Percentiles rank a stretch among this genome's conserved stretches.
phyloP scores from a whole-genome alignment of 805 yeast species.

The Spathaspora passalidarum region DNA sequence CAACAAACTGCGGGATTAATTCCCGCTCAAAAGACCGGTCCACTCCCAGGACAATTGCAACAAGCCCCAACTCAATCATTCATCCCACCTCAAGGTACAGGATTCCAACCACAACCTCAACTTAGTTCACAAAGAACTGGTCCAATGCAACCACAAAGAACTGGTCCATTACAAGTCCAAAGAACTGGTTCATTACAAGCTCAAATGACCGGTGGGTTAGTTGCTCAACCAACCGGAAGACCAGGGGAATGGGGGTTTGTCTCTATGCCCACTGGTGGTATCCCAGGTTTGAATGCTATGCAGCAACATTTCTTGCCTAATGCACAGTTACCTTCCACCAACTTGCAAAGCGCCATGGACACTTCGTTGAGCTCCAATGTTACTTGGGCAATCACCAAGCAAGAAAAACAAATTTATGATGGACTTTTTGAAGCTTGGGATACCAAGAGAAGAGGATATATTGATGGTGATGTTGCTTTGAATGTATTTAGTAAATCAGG shows the following conservation, averaged over 20 bases:
- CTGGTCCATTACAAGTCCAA: constrained; percentile 29
- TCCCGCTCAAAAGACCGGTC: constrained; percentile 44
- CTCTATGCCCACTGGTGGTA: constrained; percentile 63
- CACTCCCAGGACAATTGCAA: constrained; percentile 21
- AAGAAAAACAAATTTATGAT: constrained; percentile 83
- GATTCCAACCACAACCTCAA: constrained; percentile 14
- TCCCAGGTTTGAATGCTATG: constrained; percentile 68
- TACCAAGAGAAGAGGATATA: constrained; percentile 56
- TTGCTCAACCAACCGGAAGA: constrained; percentile 57
- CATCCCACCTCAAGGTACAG: constrained; percentile 8
- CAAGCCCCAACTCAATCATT: constrained; percentile 14
- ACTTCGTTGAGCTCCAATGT: constrained; percentile 51
- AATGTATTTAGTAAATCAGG: constrained; percentile 90
- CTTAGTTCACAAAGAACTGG: constrained; percentile 25
- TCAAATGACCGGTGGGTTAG: constrained; percentile 43
- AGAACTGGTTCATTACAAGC: constrained; percentile 24
- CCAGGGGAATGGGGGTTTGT: constrained; percentile 85
- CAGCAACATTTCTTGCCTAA: constrained; percentile 65
- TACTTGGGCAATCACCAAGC: constrained; percentile 80
- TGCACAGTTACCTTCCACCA: constrained; percentile 32
- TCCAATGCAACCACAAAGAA: constrained; percentile 36
- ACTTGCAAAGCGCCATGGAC: constrained; percentile 43
- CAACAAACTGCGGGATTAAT: constrained; percentile 70
- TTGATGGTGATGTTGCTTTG: constrained; percentile 81
- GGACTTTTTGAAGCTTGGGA: constrained; percentile 91